Conservation (phyloP, 805 yeast species). For the Yarrowia divulgata region DNA sequence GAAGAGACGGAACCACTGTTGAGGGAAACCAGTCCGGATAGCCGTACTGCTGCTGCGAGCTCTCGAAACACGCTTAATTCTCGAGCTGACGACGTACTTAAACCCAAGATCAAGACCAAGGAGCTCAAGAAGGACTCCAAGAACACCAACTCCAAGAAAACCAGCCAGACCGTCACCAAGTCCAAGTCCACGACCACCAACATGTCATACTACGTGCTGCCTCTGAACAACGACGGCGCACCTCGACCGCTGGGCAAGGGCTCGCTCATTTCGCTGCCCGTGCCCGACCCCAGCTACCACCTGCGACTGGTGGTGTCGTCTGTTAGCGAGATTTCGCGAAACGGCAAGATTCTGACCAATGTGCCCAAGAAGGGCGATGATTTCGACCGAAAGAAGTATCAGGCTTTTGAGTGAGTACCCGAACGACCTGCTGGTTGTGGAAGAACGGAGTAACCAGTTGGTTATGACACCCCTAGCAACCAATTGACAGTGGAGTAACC, state of each 20-base stretch:
- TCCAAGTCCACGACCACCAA: too few relatives aligned
- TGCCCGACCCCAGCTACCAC: constrained; percentile 52
- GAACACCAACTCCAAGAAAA: neutral
- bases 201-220: constrained; percentile 42
- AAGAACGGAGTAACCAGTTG: too few relatives aligned
- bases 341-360: constrained; percentile 77
- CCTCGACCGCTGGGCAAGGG: constrained; percentile 51
- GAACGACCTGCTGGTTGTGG: neutral
- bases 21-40: constrained; percentile 16
- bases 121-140: too few relatives aligned
- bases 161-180: neutral
- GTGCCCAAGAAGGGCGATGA: constrained; percentile 59
- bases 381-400: constrained; percentile 66
- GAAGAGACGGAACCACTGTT: constrained; percentile 18
- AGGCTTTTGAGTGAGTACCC: constrained; percentile 50
- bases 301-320: constrained; percentile 74
- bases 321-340: constrained; percentile 72
- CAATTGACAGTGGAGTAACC: too few relatives aligned
- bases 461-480: too few relatives aligned
- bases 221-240: constrained; percentile 46
- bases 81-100: neutral
- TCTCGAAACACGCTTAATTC: constrained; percentile 20
- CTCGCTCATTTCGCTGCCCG: constrained; percentile 52
- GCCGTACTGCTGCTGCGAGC: neutral
- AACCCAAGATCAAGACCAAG: constrained; percentile 1